phyloP scores from a whole-genome alignment of 2,329 filamentous ascomycete genomes.

The Chrysoporthe puriensis region DNA sequence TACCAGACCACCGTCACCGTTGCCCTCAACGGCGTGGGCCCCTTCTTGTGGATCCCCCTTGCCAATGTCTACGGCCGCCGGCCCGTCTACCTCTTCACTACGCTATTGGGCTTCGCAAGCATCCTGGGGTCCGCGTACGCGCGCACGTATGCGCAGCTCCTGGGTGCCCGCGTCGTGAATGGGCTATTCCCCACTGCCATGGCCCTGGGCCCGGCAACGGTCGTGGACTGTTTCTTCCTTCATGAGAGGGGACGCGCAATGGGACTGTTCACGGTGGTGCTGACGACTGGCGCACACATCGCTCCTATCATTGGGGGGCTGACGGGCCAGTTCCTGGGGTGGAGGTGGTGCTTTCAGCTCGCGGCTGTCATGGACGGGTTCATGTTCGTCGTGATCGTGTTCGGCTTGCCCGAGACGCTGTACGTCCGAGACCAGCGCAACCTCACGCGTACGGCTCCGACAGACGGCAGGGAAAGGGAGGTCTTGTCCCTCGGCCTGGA shows the following conservation, averaged over 20 bases:
- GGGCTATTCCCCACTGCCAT: conserved; percentile 37
- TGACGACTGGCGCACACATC: conserved; percentile 36
- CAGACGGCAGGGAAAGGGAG: conserved; percentile 13
- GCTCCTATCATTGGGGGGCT: conserved; percentile 34
- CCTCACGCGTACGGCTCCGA: conserved; percentile 14
- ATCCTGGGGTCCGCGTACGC: conserved; percentile 31
- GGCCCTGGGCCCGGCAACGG: conserved; percentile 37
- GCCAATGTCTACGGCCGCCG: conserved; percentile 34
- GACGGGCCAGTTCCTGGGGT: conserved; percentile 25
- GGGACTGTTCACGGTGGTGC: conserved; percentile 37
- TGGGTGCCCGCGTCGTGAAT: conserved; percentile 35
- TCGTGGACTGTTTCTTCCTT: conserved; percentile 38
- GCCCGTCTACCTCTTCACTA: conserved; percentile 33
- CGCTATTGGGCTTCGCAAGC: conserved; percentile 31
- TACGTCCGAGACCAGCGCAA: conserved; percentile 30
- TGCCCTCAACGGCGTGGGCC: conserved; percentile 32
- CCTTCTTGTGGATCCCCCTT: conserved; percentile 31
- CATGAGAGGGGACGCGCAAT: conserved; percentile 38
- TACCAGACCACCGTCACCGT: conserved; percentile 38
- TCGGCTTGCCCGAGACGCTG: conserved; percentile 38
- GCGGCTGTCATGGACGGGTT: conserved; percentile 35
- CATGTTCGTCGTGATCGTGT: conserved; percentile 34
- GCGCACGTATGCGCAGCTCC: conserved; percentile 29
- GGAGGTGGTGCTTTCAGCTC: conserved; percentile 33
- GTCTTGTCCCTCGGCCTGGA: conserved; percentile 10